These are phyloP conservation scores for Akanthomyces lecanii DNA, from an alignment of 2,329 filamentous ascomycete genomes.

Conservation along the genomic window DNA sequence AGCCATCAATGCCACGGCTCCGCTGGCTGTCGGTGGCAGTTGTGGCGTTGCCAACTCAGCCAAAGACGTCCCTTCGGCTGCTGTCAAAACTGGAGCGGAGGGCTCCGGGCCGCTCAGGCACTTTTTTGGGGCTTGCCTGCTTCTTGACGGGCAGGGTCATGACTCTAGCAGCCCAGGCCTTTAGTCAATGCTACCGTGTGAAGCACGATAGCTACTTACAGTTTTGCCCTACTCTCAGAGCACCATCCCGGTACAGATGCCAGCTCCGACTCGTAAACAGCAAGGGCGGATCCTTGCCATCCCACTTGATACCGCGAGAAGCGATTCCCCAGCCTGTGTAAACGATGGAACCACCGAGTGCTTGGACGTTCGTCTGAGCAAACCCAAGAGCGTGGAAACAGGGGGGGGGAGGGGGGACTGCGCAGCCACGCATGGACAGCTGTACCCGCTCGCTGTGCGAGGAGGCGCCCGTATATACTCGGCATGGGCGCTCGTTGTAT, in stretches of 20 bases:
- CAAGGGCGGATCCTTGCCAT: background rate
- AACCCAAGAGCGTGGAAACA: background rate
- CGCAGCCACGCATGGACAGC: background rate
- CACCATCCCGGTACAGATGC: background rate
- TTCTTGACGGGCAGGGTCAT: background rate
- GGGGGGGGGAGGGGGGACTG: background rate
- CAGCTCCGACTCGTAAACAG: background rate
- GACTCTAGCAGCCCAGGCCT: background rate
- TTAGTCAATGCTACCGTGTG: too few species aligned
- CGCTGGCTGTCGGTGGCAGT: slow-evolving; percentile 3
- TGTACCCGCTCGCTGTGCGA: slow-evolving; percentile 2
- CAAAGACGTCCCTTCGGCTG: background rate
- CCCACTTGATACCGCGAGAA: background rate
- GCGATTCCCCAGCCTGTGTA: background rate
- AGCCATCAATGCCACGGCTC: background rate
- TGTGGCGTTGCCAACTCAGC: slow-evolving; percentile 9
- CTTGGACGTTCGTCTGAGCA: slow-evolving; percentile 7
- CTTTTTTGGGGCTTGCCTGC: background rate
- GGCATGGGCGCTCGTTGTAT: background rate
- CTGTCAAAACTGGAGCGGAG: slow-evolving; percentile 8
- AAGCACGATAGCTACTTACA: too few species aligned
- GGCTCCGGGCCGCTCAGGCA: slow-evolving; percentile 15
- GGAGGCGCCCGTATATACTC: slow-evolving; percentile 4
- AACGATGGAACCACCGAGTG: slow-evolving; percentile 2
- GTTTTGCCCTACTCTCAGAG: too few species aligned